A percentile compares a stretch with the other conserved stretches of the same genome.
Evolutionary conservation across 2,329 filamentous ascomycete species (phyloP).

Genomic region (Neofusicoccum parvum): DNA sequence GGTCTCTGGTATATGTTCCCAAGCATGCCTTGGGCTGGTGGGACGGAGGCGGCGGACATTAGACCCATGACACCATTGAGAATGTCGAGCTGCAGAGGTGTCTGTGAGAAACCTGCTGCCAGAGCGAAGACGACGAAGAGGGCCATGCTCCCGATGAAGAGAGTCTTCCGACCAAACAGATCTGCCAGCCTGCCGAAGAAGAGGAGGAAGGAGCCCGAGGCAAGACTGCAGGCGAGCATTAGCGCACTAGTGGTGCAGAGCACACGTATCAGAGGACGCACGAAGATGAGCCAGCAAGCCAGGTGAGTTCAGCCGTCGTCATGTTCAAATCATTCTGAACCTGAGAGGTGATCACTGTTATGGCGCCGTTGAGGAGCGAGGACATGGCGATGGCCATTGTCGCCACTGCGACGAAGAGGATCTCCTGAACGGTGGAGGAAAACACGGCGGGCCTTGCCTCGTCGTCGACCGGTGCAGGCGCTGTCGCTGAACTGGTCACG

Average conservation of each 20-base stretch:
- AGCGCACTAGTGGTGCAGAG: not conserved
- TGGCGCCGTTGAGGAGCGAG: conserved; percentile 60
- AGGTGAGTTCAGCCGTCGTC: conserved; percentile 67
- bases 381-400: conserved; percentile 68
- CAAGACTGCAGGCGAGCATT: conserved; percentile 47
- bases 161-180: conserved; percentile 63
- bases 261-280: conserved; percentile 33
- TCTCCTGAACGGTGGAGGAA: conserved; percentile 63
- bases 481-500: not conserved
- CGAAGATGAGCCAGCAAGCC: conserved; percentile 66
- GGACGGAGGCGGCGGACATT: conserved; percentile 64
- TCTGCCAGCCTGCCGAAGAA: conserved; percentile 68
- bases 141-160: conserved; percentile 63
- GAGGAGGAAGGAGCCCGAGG: conserved; percentile 65
- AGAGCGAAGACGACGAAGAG: conserved; percentile 61
- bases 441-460: conserved; percentile 58
- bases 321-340: conserved; percentile 63
- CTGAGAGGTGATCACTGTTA: conserved; percentile 64
- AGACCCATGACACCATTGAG: conserved; percentile 66
- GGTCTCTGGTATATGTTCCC: conserved; percentile 66
- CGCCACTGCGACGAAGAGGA: conserved; percentile 65
- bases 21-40: conserved; percentile 65
- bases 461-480: not conserved
- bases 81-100: conserved; percentile 62
- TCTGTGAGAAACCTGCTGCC: conserved; percentile 61